Conservation (phyloP, 2,329 filamentous ascomycete genomes). For the Pseudogymnoascus sp. region DNA sequence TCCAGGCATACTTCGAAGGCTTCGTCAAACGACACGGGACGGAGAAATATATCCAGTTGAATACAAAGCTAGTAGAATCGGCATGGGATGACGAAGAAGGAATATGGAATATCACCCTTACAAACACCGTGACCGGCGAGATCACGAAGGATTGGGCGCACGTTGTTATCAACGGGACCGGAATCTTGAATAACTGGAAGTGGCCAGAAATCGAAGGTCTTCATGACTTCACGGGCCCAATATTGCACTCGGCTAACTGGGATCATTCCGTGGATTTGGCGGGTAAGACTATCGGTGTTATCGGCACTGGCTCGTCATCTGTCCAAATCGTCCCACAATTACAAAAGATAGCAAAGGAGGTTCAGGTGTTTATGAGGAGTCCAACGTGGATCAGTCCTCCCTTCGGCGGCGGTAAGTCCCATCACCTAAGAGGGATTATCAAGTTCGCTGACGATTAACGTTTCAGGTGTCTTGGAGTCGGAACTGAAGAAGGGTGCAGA, state of each 20-base stretch:
- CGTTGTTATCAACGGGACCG: constrained; percentile 20
- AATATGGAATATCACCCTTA: constrained; percentile 40
- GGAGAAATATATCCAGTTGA: constrained; percentile 44
- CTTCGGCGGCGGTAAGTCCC: constrained; percentile 16
- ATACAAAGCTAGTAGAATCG: constrained; percentile 37
- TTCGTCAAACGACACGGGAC: constrained; percentile 40
- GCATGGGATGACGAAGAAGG: constrained; percentile 41
- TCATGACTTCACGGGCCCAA: constrained; percentile 35
- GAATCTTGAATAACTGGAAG: constrained; percentile 25
- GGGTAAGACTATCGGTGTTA: constrained; percentile 28
- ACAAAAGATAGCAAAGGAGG: constrained; percentile 16
- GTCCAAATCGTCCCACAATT: constrained; percentile 29
- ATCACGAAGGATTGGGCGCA: constrained; percentile 18
- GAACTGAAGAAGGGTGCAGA: constrained; percentile 26
- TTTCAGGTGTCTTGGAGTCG: constrained; percentile 14
- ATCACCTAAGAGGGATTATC: not conserved
- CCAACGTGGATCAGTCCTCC: constrained; percentile 18
- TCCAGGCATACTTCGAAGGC: constrained; percentile 40
- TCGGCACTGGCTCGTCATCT: constrained; percentile 32
- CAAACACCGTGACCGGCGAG: constrained; percentile 35
- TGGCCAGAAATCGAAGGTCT: constrained; percentile 42
- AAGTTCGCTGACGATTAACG: not conserved
- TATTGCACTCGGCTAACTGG: constrained; percentile 38
- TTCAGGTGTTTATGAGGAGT: constrained; percentile 25
- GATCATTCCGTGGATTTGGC: constrained; percentile 30